Percentiles rank a stretch among this genome's conserved stretches.
These are phyloP conservation scores for Hericium erinaceus DNA, from an alignment of 768 basidiomycete species.

Conservation along the genomic window DNA sequence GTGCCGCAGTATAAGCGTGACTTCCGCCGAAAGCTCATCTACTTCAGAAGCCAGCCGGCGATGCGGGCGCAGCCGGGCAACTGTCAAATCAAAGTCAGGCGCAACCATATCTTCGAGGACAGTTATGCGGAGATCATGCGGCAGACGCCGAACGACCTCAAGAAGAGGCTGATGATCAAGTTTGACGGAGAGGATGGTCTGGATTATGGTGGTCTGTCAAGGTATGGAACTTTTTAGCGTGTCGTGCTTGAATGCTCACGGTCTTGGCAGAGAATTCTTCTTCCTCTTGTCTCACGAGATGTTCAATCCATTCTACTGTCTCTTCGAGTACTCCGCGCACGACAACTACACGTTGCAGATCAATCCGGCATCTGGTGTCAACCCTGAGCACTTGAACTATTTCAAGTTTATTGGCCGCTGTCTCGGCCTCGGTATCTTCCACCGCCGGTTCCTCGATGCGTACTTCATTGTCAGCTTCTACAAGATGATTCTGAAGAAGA, in stretches of 20 bases:
- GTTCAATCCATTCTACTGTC: slow-evolving; percentile 99
- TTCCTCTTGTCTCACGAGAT: slow-evolving; percentile 99
- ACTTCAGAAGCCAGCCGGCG: slow-evolving; percentile 97
- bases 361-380: slow-evolving; percentile 95
- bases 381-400: slow-evolving; percentile 98
- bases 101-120: slow-evolving; percentile 98
- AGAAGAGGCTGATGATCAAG: slow-evolving; percentile 99
- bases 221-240: slow-evolving; percentile 38
- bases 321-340: slow-evolving; percentile 99
- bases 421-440: slow-evolving; percentile 95
- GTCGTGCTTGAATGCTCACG: neutral
- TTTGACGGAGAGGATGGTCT: slow-evolving; percentile 99
- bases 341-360: slow-evolving; percentile 99
- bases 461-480: slow-evolving; percentile 99
- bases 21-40: slow-evolving; percentile 97
- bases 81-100: slow-evolving; percentile 96
- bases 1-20: slow-evolving; percentile 99
- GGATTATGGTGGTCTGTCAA: slow-evolving; percentile 96
- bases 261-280: slow-evolving; percentile 83
- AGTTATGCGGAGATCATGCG: slow-evolving; percentile 99
- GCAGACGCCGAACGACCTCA: slow-evolving; percentile 95
- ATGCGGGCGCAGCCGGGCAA: slow-evolving; percentile 98
- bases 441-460: slow-evolving; percentile 96
- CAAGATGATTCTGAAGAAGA: slow-evolving; percentile 99
- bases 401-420: slow-evolving; percentile 99